Evolutionary conservation across 495 filamentous ascomycete species (phyloP).

Genomic region (Parachaetomium inaequale): DNA sequence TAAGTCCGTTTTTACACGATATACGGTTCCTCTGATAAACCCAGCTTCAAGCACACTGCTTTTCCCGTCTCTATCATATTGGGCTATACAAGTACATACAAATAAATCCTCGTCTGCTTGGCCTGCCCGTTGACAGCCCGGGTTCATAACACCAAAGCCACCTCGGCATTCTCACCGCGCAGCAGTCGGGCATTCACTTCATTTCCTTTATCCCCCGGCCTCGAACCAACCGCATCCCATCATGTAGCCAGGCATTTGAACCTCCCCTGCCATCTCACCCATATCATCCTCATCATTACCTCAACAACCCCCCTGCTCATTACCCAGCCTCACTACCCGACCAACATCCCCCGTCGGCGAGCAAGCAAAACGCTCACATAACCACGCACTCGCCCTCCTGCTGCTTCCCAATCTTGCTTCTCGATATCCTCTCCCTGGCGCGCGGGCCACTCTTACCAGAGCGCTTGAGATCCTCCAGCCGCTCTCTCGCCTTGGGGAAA

Average conservation of each 20-base stretch:
- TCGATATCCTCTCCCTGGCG: constrained; percentile 74
- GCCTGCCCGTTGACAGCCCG: neutral
- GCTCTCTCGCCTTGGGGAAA: constrained; percentile 86
- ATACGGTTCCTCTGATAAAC: too few relatives aligned
- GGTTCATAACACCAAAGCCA: neutral
- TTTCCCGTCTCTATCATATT: neutral
- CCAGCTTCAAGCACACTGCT: neutral
- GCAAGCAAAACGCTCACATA: too few relatives aligned
- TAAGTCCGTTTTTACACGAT: too few relatives aligned
- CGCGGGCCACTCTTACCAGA: constrained; percentile 64
- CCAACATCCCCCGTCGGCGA: too few relatives aligned
- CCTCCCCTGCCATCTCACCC: neutral
- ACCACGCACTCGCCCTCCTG: constrained; percentile 80
- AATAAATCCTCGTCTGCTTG: neutral
- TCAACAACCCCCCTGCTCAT: neutral
- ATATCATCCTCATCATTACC: constrained; percentile 3
- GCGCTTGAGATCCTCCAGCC: constrained; percentile 86
- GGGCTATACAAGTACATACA: constrained; percentile 2
- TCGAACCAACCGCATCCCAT: neutral
- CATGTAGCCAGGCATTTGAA: neutral
- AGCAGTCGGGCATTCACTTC: neutral
- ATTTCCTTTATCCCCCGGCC: neutral
- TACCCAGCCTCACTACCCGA: neutral
- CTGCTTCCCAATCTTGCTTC: constrained; percentile 76
- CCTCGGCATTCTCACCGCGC: too few relatives aligned